Evolutionary conservation across 345 rosid species (phyloP).

Genomic region (Rhizophora mangle): DNA sequence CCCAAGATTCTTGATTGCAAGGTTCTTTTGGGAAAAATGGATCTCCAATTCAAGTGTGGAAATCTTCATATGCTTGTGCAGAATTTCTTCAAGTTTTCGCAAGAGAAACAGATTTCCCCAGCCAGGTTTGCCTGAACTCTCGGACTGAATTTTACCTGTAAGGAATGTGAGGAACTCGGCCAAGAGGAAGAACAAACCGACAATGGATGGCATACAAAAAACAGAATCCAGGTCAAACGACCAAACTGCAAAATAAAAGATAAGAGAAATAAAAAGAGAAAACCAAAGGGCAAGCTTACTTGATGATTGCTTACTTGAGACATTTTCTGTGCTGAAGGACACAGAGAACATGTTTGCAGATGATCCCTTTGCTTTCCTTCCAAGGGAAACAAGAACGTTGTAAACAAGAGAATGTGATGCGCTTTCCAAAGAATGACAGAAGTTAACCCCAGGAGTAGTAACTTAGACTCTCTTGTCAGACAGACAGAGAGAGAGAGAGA

Average conservation of each 20-base stretch:
- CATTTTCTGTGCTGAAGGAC: not conserved
- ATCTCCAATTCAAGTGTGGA: slow-evolving; percentile 8
- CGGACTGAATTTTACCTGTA: slow-evolving; percentile 2
- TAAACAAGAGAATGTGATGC: not conserved
- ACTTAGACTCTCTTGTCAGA: not conserved
- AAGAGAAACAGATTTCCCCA: not conserved
- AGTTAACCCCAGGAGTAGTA: no score
- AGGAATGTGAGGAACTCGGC: not conserved
- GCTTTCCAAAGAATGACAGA: no score
- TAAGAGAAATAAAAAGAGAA: no score
- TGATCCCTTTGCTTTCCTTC: not conserved
- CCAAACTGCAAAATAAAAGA: not conserved
- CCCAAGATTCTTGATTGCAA: slow-evolving; percentile 1
- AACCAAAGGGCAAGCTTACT: not conserved
- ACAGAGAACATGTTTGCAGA: not conserved
- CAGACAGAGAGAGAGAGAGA: no score
- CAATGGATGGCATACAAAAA: not conserved
- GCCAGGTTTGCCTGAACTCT: not conserved
- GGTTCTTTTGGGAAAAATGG: slow-evolving; percentile 4
- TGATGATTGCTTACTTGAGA: not conserved
- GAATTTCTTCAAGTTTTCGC: slow-evolving; percentile 9
- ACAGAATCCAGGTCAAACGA: not conserved
- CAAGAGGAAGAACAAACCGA: not conserved
- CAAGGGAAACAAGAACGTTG: not conserved
- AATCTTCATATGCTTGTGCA: slow-evolving; percentile 7